Evolutionary conservation across 2,329 filamentous ascomycete species (phyloP).

Genomic region (Lasiodiplodia citricola): DNA sequence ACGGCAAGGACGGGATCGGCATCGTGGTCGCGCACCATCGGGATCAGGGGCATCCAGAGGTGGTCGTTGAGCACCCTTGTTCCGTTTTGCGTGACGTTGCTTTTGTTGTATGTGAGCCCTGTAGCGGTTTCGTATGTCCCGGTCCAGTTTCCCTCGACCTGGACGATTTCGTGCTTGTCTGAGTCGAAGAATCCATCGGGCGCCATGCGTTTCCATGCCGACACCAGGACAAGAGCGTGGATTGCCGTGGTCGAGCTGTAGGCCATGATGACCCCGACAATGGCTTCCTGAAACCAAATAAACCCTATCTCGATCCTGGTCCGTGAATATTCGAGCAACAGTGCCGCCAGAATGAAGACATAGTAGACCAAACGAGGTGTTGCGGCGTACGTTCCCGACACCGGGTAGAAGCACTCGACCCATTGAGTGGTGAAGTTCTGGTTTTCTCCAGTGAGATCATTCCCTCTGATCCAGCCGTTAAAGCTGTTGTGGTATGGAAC

Average conservation of each 20-base stretch:
- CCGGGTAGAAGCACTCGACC: not conserved
- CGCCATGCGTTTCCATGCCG: not conserved
- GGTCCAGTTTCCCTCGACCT: not conserved
- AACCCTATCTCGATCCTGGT: not conserved
- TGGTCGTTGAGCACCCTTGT: not conserved
- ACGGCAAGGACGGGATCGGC: not conserved
- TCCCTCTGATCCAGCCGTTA: not conserved
- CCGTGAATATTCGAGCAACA: not conserved
- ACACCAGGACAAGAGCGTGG: not conserved
- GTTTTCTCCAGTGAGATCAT: not conserved
- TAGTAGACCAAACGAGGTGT: not conserved
- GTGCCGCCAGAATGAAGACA: not conserved
- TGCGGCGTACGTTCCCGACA: not conserved
- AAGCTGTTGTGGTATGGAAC: not conserved
- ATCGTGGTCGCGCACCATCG: not conserved
- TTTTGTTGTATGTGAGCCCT: not conserved
- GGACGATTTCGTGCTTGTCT: not conserved
- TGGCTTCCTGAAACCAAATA: not conserved
- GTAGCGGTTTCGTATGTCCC: not conserved
- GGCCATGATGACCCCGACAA: not conserved
- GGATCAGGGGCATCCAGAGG: not conserved
- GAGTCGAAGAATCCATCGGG: not conserved
- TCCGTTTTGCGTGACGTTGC: not conserved
- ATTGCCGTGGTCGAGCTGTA: constrained; percentile 5
- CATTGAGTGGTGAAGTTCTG: not conserved